Percentiles rank a stretch among this genome's conserved stretches.
Conservation (phyloP, 176 grass and related monocot species). For the Juncus effusus region DNA sequence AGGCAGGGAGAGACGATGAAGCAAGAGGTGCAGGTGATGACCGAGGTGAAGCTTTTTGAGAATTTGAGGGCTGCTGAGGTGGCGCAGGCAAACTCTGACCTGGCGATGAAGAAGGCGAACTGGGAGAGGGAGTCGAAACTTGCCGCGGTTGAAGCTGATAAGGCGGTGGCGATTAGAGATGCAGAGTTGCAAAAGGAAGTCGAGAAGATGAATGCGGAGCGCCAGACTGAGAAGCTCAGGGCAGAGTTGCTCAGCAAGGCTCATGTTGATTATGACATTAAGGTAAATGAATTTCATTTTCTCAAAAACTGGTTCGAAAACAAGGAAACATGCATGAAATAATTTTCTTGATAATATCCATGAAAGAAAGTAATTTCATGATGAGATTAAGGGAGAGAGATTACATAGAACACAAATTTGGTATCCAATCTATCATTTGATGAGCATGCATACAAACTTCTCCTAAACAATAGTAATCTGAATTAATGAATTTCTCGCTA, state of each 20-base stretch:
- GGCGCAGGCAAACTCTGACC: constrained; percentile 38
- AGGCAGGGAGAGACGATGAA: constrained; percentile 36
- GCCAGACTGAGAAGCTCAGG: constrained; percentile 45
- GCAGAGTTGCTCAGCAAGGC: constrained; percentile 40
- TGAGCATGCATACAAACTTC: neutral
- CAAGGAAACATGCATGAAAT: too few relatives aligned
- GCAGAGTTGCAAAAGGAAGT: constrained; percentile 53
- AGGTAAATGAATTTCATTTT: constrained; percentile 29
- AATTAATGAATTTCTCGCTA: constrained; percentile 3
- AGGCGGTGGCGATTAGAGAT: constrained; percentile 40
- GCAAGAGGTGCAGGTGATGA: constrained; percentile 26
- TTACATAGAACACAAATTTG: too few relatives aligned
- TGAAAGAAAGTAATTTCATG: too few relatives aligned
- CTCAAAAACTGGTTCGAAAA: too few relatives aligned
- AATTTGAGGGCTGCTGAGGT: constrained; percentile 38
- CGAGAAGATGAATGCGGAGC: constrained; percentile 36
- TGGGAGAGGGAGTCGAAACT: constrained; percentile 29
- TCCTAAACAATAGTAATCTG: neutral
- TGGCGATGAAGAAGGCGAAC: constrained; percentile 35
- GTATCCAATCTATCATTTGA: neutral
- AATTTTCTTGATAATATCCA: too few relatives aligned
- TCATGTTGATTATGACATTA: constrained; percentile 44
- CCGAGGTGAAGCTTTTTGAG: constrained; percentile 37
- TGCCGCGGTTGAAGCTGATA: constrained; percentile 34
- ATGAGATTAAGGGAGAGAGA: too few relatives aligned